phyloP scores from a whole-genome alignment of 1,284 basidiomycete species.

The Ustilago curta region DNA sequence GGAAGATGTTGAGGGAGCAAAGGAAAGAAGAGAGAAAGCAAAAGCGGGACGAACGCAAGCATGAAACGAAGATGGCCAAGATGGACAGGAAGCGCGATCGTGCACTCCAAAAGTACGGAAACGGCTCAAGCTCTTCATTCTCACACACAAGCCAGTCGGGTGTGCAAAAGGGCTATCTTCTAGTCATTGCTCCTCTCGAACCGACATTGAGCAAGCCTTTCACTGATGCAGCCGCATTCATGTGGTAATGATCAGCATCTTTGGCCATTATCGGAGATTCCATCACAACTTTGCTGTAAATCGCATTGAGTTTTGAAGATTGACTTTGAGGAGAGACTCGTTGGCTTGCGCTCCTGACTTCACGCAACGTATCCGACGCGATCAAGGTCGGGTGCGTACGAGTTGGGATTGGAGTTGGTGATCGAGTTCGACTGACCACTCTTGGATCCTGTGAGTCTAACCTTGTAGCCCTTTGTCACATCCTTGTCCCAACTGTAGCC shows the following conservation, averaged over 20 bases:
- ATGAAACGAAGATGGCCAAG: conserved; percentile 14
- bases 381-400: conserved; percentile 47
- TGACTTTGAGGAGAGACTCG: background rate
- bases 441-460: conserved; percentile 44
- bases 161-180: conserved; percentile 1
- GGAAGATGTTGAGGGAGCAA: conserved; percentile 61
- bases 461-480: conserved; percentile 43
- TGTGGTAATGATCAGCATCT: conserved; percentile 11
- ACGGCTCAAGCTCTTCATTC: background rate
- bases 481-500: conserved; percentile 49
- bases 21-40: conserved; percentile 58
- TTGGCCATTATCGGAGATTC: background rate
- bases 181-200: conserved; percentile 20
- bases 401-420: conserved; percentile 23
- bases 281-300: background rate
- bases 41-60: conserved; percentile 17
- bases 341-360: background rate
- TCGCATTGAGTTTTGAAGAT: background rate
- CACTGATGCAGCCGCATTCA: conserved; percentile 11
- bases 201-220: background rate
- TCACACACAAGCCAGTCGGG: background rate
- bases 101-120: conserved; percentile 13
- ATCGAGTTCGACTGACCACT: conserved; percentile 34
- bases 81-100: conserved; percentile 22
- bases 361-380: conserved; percentile 37